Evolutionary conservation across 768 basidiomycete species (phyloP).

Genomic region (Amanita subjunquillea): DNA sequence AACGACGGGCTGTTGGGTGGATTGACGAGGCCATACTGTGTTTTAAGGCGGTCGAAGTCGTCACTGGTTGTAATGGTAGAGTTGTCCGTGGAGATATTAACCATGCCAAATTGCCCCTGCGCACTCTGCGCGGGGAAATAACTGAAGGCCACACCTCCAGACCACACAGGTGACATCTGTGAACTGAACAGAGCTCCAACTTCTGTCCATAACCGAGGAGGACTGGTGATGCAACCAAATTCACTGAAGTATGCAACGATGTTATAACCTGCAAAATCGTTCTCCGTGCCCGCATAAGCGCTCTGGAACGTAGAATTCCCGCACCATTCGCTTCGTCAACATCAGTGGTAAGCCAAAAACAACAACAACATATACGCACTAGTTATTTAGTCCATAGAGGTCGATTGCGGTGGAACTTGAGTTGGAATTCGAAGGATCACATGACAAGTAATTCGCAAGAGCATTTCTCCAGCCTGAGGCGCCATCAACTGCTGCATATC

Average conservation of each 20-base stretch:
- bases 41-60: slow-evolving; percentile 59
- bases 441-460: slow-evolving; percentile 73
- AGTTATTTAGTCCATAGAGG: slow-evolving; percentile 80
- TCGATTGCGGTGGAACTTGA: slow-evolving; percentile 63
- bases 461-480: slow-evolving; percentile 47
- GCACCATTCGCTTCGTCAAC: slow-evolving; percentile 65
- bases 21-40: slow-evolving; percentile 48
- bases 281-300: slow-evolving; percentile 46
- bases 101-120: slow-evolving; percentile 77
- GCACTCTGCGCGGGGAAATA: slow-evolving; percentile 80
- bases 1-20: slow-evolving; percentile 51
- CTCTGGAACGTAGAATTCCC: slow-evolving; percentile 49
- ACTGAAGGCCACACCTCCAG: slow-evolving; percentile 81
- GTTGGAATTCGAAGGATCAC: slow-evolving; percentile 46
- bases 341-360: not conserved
- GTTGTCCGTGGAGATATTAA: slow-evolving; percentile 59
- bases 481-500: slow-evolving; percentile 82
- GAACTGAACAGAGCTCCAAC: slow-evolving; percentile 59
- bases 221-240: slow-evolving; percentile 60
- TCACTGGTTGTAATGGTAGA: slow-evolving; percentile 53
- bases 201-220: slow-evolving; percentile 75
- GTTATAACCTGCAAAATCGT: slow-evolving; percentile 53
- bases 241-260: slow-evolving; percentile 87
- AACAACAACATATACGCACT: slow-evolving; percentile 35
- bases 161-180: slow-evolving; percentile 72